phyloP scores from a whole-genome alignment of 768 basidiomycete species.

The Thelephora aurantiotincta region DNA sequence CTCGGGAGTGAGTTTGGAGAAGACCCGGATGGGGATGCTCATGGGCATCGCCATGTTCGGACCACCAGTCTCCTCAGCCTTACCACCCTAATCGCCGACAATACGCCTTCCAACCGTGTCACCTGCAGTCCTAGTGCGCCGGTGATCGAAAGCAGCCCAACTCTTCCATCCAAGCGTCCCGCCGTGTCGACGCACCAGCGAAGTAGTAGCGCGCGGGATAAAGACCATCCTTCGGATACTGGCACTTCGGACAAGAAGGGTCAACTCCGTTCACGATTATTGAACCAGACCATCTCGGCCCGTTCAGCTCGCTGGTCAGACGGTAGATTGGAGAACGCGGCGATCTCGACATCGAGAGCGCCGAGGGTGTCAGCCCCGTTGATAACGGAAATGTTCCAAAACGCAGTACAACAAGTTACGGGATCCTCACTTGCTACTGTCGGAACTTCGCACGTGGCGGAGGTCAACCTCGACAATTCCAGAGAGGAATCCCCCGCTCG shows the following conservation, averaged over 20 bases:
- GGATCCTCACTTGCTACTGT: conserved; percentile 8
- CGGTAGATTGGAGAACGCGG: no score
- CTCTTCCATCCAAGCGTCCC: conserved; percentile 6
- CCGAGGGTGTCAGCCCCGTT: neutral
- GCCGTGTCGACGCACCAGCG: conserved; percentile 8
- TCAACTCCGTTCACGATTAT: no score
- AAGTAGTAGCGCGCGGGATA: no score
- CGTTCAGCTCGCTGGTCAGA: no score
- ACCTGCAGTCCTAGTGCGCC: no score
- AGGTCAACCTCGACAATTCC: neutral
- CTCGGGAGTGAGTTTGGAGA: conserved; percentile 39
- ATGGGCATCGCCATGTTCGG: conserved; percentile 32
- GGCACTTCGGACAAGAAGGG: no score
- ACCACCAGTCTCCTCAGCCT: conserved; percentile 43
- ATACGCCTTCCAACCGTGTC: conserved; percentile 3
- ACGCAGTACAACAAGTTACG: no score
- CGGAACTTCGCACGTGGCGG: conserved; percentile 3
- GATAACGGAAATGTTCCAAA: no score
- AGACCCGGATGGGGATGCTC: conserved; percentile 24
- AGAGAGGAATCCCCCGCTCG: neutral
- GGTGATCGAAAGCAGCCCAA: conserved; percentile 2
- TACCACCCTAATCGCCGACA: conserved; percentile 10
- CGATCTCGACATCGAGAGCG: neutral
- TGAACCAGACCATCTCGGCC: no score
- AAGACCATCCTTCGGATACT: no score